Percentiles rank a stretch among this genome's conserved stretches.
phyloP scores from a whole-genome alignment of 2,329 filamentous ascomycete species.

The Camillea tinctor region DNA sequence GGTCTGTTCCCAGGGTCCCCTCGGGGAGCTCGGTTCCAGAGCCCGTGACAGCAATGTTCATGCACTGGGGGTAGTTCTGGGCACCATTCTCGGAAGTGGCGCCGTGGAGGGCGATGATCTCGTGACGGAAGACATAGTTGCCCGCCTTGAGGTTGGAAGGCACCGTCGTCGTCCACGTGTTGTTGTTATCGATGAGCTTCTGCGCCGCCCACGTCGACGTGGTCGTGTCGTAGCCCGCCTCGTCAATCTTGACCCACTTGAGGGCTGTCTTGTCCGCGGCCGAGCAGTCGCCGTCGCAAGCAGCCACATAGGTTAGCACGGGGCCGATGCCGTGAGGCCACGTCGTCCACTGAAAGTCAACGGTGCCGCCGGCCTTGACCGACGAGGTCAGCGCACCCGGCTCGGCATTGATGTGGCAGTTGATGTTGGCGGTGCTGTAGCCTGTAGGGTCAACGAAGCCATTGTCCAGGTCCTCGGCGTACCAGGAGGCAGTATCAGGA shows the following conservation, averaged over 20 bases:
- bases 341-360: slow-evolving; percentile 32
- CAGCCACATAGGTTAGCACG: slow-evolving; percentile 36
- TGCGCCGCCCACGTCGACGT: slow-evolving; percentile 33
- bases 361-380: slow-evolving; percentile 26
- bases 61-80: slow-evolving; percentile 51
- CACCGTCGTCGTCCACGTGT: slow-evolving; percentile 44
- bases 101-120: slow-evolving; percentile 48
- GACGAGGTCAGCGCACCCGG: slow-evolving; percentile 23
- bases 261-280: slow-evolving; percentile 4
- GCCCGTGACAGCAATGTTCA: slow-evolving; percentile 56
- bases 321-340: slow-evolving; percentile 35
- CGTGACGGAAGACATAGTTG: slow-evolving; percentile 50
- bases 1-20: slow-evolving; percentile 48
- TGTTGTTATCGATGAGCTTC: slow-evolving; percentile 46
- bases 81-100: slow-evolving; percentile 40
- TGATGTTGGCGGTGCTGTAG: slow-evolving; percentile 34
- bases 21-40: slow-evolving; percentile 39
- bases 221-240: slow-evolving; percentile 24
- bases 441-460: slow-evolving; percentile 38
- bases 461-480: slow-evolving; percentile 34
- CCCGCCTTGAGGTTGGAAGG: slow-evolving; percentile 40
- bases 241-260: slow-evolving; percentile 32
- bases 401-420: slow-evolving; percentile 35
- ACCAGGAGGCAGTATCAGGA: slow-evolving; percentile 19
- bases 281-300: slow-evolving; percentile 17